Percentiles rank a stretch among this genome's conserved stretches.
Conservation (phyloP, 1,284 basidiomycete genomes). For the Sporisorium sorghi region DNA sequence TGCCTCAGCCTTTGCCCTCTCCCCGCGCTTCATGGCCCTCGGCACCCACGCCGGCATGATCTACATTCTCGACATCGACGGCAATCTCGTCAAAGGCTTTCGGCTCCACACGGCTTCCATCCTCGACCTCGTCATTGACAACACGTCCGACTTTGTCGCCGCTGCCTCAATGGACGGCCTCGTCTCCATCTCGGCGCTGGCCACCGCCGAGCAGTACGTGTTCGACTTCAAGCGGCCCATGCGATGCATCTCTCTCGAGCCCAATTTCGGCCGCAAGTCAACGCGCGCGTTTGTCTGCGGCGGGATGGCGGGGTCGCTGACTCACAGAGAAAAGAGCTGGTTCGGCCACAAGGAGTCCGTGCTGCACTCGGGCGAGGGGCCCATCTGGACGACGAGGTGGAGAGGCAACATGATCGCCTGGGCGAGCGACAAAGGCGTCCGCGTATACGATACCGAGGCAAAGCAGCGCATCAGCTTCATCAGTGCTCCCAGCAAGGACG, state of each 20-base stretch:
- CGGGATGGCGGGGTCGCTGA: constrained; percentile 87
- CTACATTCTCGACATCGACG: constrained; percentile 83
- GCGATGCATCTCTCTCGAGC: constrained; percentile 89
- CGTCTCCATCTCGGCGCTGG: constrained; percentile 86
- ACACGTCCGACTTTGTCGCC: constrained; percentile 87
- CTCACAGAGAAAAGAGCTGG: constrained; percentile 95
- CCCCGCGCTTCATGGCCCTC: constrained; percentile 75
- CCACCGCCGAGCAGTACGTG: constrained; percentile 81
- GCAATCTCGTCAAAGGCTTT: constrained; percentile 87
- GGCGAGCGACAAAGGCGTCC: constrained; percentile 96
- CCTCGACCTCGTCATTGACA: constrained; percentile 85
- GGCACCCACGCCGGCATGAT: constrained; percentile 93
- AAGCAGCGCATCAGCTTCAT: constrained; percentile 87
- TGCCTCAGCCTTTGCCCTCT: constrained; percentile 73
- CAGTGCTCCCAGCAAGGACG: constrained; percentile 82
- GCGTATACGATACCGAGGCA: constrained; percentile 87
- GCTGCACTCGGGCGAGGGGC: constrained; percentile 88
- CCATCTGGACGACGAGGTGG: constrained; percentile 94
- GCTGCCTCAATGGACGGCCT: constrained; percentile 96
- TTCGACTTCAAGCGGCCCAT: constrained; percentile 95
- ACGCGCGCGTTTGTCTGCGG: constrained; percentile 91
- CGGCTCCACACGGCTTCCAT: constrained; percentile 92
- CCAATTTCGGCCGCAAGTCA: constrained; percentile 83
- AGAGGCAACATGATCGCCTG: constrained; percentile 87
- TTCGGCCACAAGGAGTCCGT: constrained; percentile 90